Percentiles rank a stretch among this genome's conserved stretches.
Evolutionary conservation across 2,329 filamentous ascomycete genomes (phyloP).

Genomic region (Coniella vitis): DNA sequence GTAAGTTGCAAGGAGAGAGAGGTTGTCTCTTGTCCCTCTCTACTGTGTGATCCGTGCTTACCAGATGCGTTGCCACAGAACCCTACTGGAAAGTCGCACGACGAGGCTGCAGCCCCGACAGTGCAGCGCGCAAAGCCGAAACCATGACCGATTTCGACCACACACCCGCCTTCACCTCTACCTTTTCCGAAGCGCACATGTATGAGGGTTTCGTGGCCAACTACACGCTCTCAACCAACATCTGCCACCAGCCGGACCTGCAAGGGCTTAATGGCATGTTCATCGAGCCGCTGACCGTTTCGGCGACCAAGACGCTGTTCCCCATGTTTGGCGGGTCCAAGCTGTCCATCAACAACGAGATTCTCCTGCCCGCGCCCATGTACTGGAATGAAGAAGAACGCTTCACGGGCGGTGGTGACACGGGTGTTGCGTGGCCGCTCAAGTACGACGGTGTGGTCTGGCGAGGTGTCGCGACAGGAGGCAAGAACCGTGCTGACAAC

Average conservation of each 20-base stretch:
- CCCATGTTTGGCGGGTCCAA: conserved; percentile 66
- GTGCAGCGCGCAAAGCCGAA: conserved; percentile 46
- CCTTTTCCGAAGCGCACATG: conserved; percentile 41
- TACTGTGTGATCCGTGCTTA: not conserved
- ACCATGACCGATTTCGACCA: conserved; percentile 37
- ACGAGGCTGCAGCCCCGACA: conserved; percentile 56
- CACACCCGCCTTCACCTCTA: conserved; percentile 38
- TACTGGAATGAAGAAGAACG: conserved; percentile 59
- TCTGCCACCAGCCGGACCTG: conserved; percentile 61
- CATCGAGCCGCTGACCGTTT: conserved; percentile 51
- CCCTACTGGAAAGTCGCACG: conserved; percentile 52
- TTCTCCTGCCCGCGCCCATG: conserved; percentile 62
- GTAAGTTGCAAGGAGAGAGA: conserved; percentile 27
- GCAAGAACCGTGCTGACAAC: conserved; percentile 50
- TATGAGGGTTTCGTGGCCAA: conserved; percentile 55
- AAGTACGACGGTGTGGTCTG: conserved; percentile 52
- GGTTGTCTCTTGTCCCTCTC: not conserved
- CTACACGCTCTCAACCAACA: conserved; percentile 51
- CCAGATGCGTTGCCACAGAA: conserved; percentile 25
- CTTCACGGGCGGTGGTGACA: conserved; percentile 50
- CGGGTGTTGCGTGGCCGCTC: conserved; percentile 50
- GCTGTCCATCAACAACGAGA: conserved; percentile 62
- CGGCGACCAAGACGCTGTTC: conserved; percentile 50
- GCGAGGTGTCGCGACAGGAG: conserved; percentile 63
- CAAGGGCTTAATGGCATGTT: conserved; percentile 58